phyloP scores from a whole-genome alignment of 2,329 filamentous ascomycete species.

The Reticulascus tulasneorum region DNA sequence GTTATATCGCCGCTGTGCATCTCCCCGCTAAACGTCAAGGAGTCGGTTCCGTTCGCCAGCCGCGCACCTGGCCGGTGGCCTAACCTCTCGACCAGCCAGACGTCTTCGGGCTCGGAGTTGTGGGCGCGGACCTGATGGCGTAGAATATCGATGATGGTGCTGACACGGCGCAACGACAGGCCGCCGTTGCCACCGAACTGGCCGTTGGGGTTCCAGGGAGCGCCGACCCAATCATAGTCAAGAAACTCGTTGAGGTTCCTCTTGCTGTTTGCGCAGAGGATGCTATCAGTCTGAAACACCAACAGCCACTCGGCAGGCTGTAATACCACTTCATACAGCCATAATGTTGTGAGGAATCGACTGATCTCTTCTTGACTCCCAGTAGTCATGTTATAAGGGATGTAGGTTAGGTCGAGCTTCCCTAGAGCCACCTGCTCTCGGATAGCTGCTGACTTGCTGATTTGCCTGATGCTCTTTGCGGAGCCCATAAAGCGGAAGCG shows the following conservation, averaged over 20 bases:
- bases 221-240: conserved; percentile 49
- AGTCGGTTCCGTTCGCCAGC: conserved; percentile 46
- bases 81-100: conserved; percentile 50
- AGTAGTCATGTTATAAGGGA: conserved; percentile 47
- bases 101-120: conserved; percentile 46
- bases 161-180: conserved; percentile 46
- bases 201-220: conserved; percentile 38
- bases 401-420: conserved; percentile 45
- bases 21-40: conserved; percentile 46
- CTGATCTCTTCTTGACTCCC: conserved; percentile 46
- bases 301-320: conserved; percentile 48
- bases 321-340: conserved; percentile 46
- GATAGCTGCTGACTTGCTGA: conserved; percentile 42
- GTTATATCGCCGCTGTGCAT: conserved; percentile 37
- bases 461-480: conserved; percentile 32
- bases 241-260: conserved; percentile 43
- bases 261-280: conserved; percentile 48
- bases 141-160: conserved; percentile 46
- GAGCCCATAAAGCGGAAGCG: conserved; percentile 53
- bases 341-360: conserved; percentile 45
- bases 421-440: conserved; percentile 33
- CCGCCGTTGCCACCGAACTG: conserved; percentile 47
- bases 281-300: conserved; percentile 50
- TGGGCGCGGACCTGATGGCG: conserved; percentile 39
- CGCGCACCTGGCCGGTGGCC: conserved; percentile 40